Percentiles rank a stretch among this genome's conserved stretches.
phyloP scores from a whole-genome alignment of 768 basidiomycete species.

The Lentinula sp. region DNA sequence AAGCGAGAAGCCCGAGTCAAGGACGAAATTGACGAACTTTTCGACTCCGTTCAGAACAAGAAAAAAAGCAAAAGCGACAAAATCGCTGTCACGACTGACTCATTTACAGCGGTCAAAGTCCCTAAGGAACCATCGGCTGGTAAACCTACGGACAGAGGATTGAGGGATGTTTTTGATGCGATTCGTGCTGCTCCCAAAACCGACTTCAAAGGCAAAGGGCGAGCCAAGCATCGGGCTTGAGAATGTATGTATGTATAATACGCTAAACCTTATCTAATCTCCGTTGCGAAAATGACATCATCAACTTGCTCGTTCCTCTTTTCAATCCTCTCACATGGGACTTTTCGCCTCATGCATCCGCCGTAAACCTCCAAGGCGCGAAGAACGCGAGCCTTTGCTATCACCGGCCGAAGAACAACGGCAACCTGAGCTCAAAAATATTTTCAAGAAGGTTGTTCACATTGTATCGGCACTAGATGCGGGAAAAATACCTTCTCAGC shows the following conservation, averaged over 20 bases:
- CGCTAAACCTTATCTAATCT: too few relatives aligned
- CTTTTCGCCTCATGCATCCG: not conserved
- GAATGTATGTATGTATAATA: too few relatives aligned
- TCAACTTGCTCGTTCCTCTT: not conserved
- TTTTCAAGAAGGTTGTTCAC: not conserved
- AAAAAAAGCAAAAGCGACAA: constrained; percentile 1
- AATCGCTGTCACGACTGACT: not conserved
- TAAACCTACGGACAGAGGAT: not conserved
- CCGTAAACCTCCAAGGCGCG: not conserved
- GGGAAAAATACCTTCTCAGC: not conserved
- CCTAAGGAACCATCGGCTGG: not conserved
- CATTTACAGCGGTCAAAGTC: not conserved
- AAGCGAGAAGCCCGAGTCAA: constrained; percentile 40
- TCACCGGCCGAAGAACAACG: not conserved
- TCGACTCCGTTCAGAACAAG: constrained; percentile 25
- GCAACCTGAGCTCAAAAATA: not conserved
- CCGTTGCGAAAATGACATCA: not conserved
- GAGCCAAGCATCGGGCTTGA: not conserved
- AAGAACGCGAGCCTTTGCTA: not conserved
- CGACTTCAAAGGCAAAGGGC: not conserved
- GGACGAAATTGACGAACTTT: constrained; percentile 76
- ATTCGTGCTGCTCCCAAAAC: constrained; percentile 3
- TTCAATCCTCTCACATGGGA: not conserved
- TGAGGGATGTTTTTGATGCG: constrained; percentile 1
- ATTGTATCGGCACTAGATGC: not conserved